These are phyloP conservation scores for Mycena kentingensis DNA, from an alignment of 768 basidiomycete species.

Conservation along the genomic window DNA sequence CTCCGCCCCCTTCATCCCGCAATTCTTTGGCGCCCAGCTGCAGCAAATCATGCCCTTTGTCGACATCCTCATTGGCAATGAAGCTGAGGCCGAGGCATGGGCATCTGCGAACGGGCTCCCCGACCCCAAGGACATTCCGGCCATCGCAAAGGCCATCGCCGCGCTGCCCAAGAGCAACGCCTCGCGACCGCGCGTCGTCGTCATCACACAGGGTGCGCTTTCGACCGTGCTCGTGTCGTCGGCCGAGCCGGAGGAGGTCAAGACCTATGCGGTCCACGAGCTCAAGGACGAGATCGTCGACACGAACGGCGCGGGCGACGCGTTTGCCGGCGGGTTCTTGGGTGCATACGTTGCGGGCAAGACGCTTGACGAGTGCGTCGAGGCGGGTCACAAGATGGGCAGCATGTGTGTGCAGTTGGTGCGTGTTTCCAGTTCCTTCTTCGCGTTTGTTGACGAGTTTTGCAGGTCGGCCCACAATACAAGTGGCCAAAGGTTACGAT, in stretches of 20 bases:
- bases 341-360: constrained; percentile 84
- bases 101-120: constrained; percentile 72
- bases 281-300: constrained; percentile 80
- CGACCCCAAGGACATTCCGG: constrained; percentile 62
- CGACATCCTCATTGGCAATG: constrained; percentile 95
- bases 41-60: constrained; percentile 79
- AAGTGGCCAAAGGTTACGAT: constrained; percentile 53
- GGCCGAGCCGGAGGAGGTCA: constrained; percentile 52
- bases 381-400: constrained; percentile 85
- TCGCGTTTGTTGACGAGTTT: not conserved
- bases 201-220: constrained; percentile 89
- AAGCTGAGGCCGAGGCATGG: constrained; percentile 89
- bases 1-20: constrained; percentile 95
- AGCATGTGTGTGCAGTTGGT: constrained; percentile 84
- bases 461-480: constrained; percentile 52
- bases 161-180: constrained; percentile 71
- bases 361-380: constrained; percentile 71
- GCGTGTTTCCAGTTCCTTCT: constrained; percentile 18
- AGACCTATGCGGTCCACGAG: constrained; percentile 58
- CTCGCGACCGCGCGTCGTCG: constrained; percentile 74
- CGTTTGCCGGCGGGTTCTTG: constrained; percentile 95
- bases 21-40: constrained; percentile 87
- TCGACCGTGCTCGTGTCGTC: constrained; percentile 77
- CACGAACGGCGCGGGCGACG: constrained; percentile 98
- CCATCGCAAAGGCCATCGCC: constrained; percentile 79